phyloP scores from a whole-genome alignment of 2,329 filamentous ascomycete species.

The Aureobasidium sp. region DNA sequence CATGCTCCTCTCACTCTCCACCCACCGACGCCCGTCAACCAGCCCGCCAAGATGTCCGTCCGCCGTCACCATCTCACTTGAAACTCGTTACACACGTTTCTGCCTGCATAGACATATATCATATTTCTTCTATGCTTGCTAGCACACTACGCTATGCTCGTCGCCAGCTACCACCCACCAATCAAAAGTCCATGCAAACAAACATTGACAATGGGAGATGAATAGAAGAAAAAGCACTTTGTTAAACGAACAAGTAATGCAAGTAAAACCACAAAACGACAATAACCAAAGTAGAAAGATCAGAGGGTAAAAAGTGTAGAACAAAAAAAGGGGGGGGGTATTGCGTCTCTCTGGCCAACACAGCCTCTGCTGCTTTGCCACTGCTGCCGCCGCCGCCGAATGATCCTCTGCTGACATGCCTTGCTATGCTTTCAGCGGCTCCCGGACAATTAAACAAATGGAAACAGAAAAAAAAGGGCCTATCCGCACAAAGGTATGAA shows the following conservation, averaged over 20 bases:
- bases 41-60: background rate
- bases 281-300: conserved; percentile 13
- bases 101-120: no score
- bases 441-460: conserved; percentile 12
- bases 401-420: conserved; percentile 12
- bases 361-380: conserved; percentile 2
- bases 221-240: background rate
- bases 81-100: no score
- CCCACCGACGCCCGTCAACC: background rate
- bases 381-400: background rate
- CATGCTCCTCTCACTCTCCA: no score
- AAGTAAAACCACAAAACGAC: background rate
- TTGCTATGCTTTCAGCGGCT: conserved; percentile 12
- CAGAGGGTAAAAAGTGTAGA: conserved; percentile 10
- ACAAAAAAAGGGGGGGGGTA: no score
- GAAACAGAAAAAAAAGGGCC: conserved; percentile 2
- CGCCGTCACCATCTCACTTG: no score
- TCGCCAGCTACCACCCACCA: no score
- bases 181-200: background rate
- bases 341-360: conserved; percentile 7
- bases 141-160: no score
- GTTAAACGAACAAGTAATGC: background rate
- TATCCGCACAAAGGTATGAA: conserved; percentile 7
- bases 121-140: no score
- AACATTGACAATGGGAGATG: background rate